These are phyloP conservation scores for Mortierella sp. DNA, from an alignment of 371 early-diverging fungal species.

Conservation along the genomic window DNA sequence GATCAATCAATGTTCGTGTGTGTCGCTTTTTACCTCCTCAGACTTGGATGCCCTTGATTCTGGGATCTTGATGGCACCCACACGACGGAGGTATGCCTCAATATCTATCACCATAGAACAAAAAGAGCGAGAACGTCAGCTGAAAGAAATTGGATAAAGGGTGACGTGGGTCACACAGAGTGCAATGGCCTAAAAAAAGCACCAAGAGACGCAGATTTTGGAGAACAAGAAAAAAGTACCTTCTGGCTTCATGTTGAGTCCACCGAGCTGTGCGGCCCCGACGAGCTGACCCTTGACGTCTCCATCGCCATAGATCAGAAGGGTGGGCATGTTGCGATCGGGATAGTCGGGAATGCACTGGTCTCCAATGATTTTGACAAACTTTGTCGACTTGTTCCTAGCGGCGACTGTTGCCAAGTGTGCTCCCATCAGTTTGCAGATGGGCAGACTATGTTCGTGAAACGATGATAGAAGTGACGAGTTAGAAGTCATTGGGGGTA, in stretches of 20 bases:
- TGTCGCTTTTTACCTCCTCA: slow-evolving; percentile 37
- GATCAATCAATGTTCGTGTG: slow-evolving; percentile 39
- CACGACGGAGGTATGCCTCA: slow-evolving; percentile 55
- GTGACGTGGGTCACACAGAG: not conserved
- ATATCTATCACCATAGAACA: slow-evolving; percentile 27
- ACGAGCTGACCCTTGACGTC: slow-evolving; percentile 89
- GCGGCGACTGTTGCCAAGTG: slow-evolving; percentile 83
- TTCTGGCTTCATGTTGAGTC: slow-evolving; percentile 80
- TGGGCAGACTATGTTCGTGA: slow-evolving; percentile 68
- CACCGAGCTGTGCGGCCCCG: slow-evolving; percentile 85
- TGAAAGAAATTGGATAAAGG: not conserved
- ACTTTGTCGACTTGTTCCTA: slow-evolving; percentile 90
- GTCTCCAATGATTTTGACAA: slow-evolving; percentile 91
- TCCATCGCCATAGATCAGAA: slow-evolving; percentile 90
- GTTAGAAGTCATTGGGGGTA: not conserved
- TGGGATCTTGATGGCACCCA: slow-evolving; percentile 51
- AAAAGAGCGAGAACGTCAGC: not conserved
- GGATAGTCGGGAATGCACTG: slow-evolving; percentile 96
- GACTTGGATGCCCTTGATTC: slow-evolving; percentile 39
- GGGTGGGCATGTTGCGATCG: slow-evolving; percentile 92
- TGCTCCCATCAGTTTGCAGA: slow-evolving; percentile 86
- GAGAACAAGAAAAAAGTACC: slow-evolving; percentile 51
- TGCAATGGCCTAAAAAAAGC: not conserved
- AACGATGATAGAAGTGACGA: not conserved
- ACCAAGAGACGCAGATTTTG: too few species aligned